Base-by-base conservation (phyloP, 345 rosid genomes). In the Syzygium aqueum region DNA sequence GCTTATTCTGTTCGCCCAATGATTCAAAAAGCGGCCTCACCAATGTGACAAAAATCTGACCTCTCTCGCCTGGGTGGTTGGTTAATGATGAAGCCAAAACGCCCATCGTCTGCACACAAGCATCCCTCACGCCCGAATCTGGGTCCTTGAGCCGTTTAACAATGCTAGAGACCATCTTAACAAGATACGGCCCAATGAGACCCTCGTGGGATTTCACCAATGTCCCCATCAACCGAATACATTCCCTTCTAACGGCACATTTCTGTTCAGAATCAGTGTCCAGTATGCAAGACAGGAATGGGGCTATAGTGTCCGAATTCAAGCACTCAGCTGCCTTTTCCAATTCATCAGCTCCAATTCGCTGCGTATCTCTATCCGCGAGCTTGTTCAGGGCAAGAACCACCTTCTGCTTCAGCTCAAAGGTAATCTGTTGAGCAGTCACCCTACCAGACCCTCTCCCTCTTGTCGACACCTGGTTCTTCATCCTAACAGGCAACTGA, bases 1-100 rank as follows among this genome's bases (percentile, higher is more conserved):
- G 94, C 95, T 95, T 97, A 91, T 93, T 94, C 91, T 97, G 99
- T 85, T 97, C 99, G 65, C 97, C 98, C 88, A 97, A 84, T 46
- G 99, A 97, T 94, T 97, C 99, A 67, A 96, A 96, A 85, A 93
- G 92, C 16, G 99, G 99, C 89, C 92, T 95, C 85, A 95, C 98
- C 86, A 96, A 87, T 16, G 87, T 87, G 86, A 95, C 92, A 86
- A 97, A 97, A n/a, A 89, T 90, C 52, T 92, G 94, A 87, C 86
- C 92, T 61, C 87, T 87, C 23, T 90, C 92, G 83, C 90, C 94
- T 33, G 90, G 91, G 53, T 59, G 88, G 63, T 89, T 87, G 88
- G 91, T 87, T 92, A 94, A 89, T 21, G 93, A 93, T 2, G 94
- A 93, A 63, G 98, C 95, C 90, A 97, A 90, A 90, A 93, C 90